A percentile compares a stretch with the other conserved stretches of the same genome.
Conservation (phyloP, 805 yeast genomes). For the Lipomyces starkeyi region DNA sequence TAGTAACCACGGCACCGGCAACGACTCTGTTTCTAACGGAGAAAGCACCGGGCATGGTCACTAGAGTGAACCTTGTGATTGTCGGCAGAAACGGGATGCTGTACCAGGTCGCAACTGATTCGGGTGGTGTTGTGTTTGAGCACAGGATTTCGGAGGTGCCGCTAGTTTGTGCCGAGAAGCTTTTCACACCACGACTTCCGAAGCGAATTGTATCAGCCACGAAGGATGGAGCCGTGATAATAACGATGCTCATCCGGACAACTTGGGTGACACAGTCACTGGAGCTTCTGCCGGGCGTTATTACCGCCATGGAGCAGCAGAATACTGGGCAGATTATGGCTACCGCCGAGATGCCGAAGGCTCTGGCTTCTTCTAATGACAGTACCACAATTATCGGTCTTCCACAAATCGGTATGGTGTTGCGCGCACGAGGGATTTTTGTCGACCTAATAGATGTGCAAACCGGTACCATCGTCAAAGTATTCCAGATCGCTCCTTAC, state of each 20-base stretch:
- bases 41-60: conserved; percentile 32
- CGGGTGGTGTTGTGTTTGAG: conserved; percentile 42
- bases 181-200: conserved; percentile 74
- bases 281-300: conserved; percentile 21
- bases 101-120: conserved; percentile 31
- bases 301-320: conserved; percentile 22
- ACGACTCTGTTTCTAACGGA: conserved; percentile 31
- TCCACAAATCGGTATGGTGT: conserved; percentile 76
- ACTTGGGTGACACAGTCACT: conserved; percentile 37
- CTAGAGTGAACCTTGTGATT: conserved; percentile 36
- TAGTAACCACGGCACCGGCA: conserved; percentile 27
- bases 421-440: conserved; percentile 59
- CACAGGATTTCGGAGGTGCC: conserved; percentile 37
- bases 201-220: conserved; percentile 63
- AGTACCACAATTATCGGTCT: conserved; percentile 44
- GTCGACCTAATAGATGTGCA: conserved; percentile 80
- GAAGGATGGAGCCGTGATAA: conserved; percentile 26
- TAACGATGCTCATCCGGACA: conserved; percentile 34
- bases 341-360: background rate
- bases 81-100: conserved; percentile 36
- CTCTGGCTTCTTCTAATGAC: background rate
- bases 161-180: conserved; percentile 59
- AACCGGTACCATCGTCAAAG: conserved; percentile 72
- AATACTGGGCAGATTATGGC: background rate
- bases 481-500: conserved; percentile 65